phyloP scores from a whole-genome alignment of 305 asterid genomes.

The Striga hermonthica region DNA sequence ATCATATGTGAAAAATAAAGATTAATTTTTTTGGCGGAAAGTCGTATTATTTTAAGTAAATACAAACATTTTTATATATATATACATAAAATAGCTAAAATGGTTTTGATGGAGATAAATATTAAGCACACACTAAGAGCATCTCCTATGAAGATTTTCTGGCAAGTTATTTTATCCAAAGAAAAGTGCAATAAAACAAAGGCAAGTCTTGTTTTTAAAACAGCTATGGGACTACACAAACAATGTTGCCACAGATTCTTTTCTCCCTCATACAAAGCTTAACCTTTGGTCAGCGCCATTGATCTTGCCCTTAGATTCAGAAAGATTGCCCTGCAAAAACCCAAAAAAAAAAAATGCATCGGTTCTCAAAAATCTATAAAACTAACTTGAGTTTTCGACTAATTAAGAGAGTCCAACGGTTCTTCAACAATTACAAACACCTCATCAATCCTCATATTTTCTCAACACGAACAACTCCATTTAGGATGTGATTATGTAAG shows the following conservation, averaged over 20 bases:
- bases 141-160: no score
- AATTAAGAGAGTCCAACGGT: background rate
- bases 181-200: conserved; percentile 2
- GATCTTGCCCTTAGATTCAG: conserved; percentile 87
- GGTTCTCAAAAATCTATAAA: background rate
- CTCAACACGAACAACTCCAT: no score
- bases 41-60: no score
- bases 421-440: background rate
- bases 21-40: no score
- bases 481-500: background rate
- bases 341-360: background rate
- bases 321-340: conserved; percentile 70
- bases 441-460: no score
- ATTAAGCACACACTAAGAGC: no score
- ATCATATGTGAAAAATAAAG: no score
- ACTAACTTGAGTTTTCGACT: background rate
- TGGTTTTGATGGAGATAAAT: no score
- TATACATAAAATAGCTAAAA: no score
- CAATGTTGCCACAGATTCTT: conserved; percentile 1
- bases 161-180: no score
- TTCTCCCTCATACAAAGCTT: conserved; percentile 22
- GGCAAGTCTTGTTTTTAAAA: no score
- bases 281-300: conserved; percentile 50
- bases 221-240: background rate
- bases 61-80: no score